phyloP scores from a whole-genome alignment of 768 basidiomycete genomes.

The Xerocomus spinulosus region DNA sequence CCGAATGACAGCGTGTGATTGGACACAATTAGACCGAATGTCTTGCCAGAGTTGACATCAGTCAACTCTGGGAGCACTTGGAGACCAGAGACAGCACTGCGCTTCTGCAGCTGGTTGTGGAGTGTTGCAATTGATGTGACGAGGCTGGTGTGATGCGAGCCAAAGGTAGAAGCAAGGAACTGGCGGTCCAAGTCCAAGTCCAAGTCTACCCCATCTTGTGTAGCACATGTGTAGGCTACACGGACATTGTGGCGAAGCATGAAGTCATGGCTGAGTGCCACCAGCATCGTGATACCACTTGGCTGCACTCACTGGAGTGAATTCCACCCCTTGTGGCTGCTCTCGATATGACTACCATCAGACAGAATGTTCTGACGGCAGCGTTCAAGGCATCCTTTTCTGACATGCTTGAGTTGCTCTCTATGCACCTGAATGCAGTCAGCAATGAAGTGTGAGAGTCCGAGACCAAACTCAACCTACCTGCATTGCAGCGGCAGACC shows the following conservation, averaged over 20 bases:
- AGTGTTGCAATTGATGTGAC: background rate
- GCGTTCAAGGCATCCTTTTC: background rate
- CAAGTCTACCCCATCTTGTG: too few relatives aligned
- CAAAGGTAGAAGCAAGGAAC: background rate
- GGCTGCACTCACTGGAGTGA: background rate
- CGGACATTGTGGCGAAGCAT: background rate
- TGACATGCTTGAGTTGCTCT: background rate
- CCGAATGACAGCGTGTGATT: background rate
- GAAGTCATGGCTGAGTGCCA: background rate
- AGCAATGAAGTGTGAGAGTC: background rate
- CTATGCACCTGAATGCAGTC: background rate
- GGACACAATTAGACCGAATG: background rate
- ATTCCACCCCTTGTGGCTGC: background rate
- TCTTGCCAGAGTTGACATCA: background rate
- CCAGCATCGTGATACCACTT: background rate
- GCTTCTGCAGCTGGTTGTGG: background rate
- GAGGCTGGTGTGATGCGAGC: background rate
- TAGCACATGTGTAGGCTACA: background rate
- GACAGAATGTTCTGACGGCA: background rate
- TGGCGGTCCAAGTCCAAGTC: background rate
- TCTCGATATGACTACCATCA: background rate
- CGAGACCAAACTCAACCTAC: background rate
- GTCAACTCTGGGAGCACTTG: background rate
- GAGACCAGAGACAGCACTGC: background rate
- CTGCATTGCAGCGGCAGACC: background rate